phyloP scores from a whole-genome alignment of 176 grass and related monocot genomes.

The Oryza punctata region DNA sequence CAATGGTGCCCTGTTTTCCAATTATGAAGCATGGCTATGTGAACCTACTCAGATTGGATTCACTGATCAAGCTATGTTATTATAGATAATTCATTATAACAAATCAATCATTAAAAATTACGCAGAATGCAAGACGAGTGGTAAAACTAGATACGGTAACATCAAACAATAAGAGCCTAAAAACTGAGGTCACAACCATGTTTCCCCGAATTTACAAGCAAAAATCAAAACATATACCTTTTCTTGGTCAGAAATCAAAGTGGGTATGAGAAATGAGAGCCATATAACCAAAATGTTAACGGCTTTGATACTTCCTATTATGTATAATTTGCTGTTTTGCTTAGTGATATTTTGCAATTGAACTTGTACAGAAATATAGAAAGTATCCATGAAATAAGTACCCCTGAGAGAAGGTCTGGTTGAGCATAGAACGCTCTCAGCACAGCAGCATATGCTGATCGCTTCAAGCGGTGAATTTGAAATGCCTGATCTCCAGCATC shows the following conservation, averaged over 20 bases:
- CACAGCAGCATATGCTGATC: slow-evolving; percentile 60
- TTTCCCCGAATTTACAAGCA: slow-evolving; percentile 6
- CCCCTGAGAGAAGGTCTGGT: slow-evolving; percentile 64
- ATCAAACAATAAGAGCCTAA: background rate
- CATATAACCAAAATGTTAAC: background rate
- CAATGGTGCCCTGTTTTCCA: background rate
- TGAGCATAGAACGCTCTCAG: slow-evolving; percentile 67
- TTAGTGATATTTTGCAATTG: slow-evolving; percentile 1
- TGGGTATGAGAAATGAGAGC: background rate
- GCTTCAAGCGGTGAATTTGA: slow-evolving; percentile 65
- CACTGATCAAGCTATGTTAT: background rate
- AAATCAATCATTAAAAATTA: background rate
- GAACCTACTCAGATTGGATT: background rate
- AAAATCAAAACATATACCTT: background rate
- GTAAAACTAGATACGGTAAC: background rate
- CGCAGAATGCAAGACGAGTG: background rate
- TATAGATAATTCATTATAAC: background rate
- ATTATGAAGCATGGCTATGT: background rate
- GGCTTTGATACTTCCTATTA: background rate
- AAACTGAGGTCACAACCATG: background rate
- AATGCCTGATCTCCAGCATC: slow-evolving; percentile 43
- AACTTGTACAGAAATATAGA: slow-evolving; percentile 24
- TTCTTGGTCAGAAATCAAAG: slow-evolving; percentile 16
- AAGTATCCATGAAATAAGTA: slow-evolving; percentile 21
- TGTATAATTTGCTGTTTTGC: background rate